A percentile compares a stretch with the other conserved stretches of the same genome.
Evolutionary conservation across 2,329 filamentous ascomycete species (phyloP).

Genomic region (Curvularia verruculosa): DNA sequence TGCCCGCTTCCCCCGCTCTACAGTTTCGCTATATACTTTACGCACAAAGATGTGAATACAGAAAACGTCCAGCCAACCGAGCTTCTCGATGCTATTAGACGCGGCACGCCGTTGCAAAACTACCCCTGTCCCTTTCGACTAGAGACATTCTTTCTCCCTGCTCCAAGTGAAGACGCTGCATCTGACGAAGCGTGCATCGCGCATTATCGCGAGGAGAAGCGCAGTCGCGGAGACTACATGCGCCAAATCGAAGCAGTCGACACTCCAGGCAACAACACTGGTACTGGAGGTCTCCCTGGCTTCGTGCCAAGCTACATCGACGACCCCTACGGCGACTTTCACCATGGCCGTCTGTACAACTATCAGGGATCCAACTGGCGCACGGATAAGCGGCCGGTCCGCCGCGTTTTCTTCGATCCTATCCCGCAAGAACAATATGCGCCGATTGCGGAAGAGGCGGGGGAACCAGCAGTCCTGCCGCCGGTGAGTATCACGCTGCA

Average conservation of each 20-base stretch:
- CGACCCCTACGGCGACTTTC: neutral
- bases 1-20: conserved; percentile 20
- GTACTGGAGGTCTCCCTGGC: neutral
- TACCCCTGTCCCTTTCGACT: neutral
- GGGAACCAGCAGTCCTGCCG: neutral
- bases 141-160: neutral
- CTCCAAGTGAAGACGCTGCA: neutral
- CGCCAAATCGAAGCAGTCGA: neutral
- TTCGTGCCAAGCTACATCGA: neutral
- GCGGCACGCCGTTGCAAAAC: neutral
- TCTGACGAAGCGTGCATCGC: conserved; percentile 1
- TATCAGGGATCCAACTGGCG: neutral
- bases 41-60: conserved; percentile 13
- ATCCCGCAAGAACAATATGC: neutral
- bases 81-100: conserved; percentile 7
- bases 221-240: neutral
- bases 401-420: neutral
- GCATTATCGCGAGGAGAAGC: conserved; percentile 2
- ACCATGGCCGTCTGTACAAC: neutral
- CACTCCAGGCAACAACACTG: neutral
- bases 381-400: neutral
- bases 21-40: conserved; percentile 21
- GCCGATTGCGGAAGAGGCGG: neutral
- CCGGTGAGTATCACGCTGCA: neutral
- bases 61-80: conserved; percentile 16